Evolutionary conservation across 176 grass and related monocot genomes (phyloP).

Genomic region (Oryza rufipogon): DNA sequence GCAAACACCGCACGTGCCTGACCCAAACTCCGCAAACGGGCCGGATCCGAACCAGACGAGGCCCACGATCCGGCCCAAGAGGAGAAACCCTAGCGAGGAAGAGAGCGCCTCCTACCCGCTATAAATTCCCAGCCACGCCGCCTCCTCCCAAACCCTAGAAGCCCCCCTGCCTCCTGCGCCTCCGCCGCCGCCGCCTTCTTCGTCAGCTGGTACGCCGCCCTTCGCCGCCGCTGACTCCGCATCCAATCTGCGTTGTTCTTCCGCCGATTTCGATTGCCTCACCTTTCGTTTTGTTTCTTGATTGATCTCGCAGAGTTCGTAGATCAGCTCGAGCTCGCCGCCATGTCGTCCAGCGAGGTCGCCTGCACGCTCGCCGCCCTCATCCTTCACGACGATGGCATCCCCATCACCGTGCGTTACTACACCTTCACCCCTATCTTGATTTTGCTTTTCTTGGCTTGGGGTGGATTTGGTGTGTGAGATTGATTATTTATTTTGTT

Average conservation of each 20-base stretch:
- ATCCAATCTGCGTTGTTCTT: too few relatives aligned
- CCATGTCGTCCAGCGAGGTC: slow-evolving; percentile 67
- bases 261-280: neutral
- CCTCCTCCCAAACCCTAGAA: slow-evolving; percentile 29
- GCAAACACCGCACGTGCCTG: too few relatives aligned
- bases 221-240: neutral
- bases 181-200: neutral
- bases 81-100: slow-evolving; percentile 39
- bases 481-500: neutral
- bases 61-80: slow-evolving; percentile 23
- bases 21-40: too few relatives aligned
- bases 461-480: neutral
- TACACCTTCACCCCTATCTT: too few relatives aligned
- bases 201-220: too few relatives aligned
- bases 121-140: neutral
- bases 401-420: slow-evolving; percentile 66
- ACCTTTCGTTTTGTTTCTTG: neutral
- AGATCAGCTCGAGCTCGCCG: slow-evolving; percentile 12
- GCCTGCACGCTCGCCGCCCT: slow-evolving; percentile 82
- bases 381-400: slow-evolving; percentile 79
- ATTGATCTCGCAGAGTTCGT: neutral
- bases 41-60: too few relatives aligned
- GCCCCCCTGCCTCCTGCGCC: neutral
- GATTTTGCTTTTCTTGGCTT: neutral
- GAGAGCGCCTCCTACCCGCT: neutral